These are phyloP conservation scores for Starmerella stigmatis DNA, from an alignment of 805 yeast species.

Conservation along the genomic window DNA sequence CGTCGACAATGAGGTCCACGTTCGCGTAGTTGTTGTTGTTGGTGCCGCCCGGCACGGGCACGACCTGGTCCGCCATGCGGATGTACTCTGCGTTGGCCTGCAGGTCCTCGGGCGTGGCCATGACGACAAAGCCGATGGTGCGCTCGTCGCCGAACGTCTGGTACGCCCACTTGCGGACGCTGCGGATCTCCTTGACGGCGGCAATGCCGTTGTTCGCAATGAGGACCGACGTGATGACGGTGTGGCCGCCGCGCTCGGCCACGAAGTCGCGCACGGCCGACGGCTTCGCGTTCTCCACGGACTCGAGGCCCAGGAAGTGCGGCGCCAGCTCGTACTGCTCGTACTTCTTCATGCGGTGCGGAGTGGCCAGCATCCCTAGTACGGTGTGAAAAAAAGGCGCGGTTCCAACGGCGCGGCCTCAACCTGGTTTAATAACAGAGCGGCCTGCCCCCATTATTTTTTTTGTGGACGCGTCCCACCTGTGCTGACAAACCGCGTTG, in stretches of 20 bases:
- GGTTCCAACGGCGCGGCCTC: no score
- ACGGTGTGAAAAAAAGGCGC: no score
- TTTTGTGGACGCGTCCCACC: conserved; percentile 8
- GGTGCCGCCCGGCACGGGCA: conserved; percentile 98
- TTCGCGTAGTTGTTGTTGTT: conserved; percentile 97
- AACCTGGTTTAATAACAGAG: neutral
- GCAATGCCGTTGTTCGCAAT: conserved; percentile 99
- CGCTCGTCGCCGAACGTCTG: conserved; percentile 96
- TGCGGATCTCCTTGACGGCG: conserved; percentile 95
- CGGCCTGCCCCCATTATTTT: neutral
- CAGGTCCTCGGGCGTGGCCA: conserved; percentile 99
- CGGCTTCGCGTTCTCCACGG: conserved; percentile 65
- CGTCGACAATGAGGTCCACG: conserved; percentile 90
- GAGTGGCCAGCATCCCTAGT: conserved; percentile 15
- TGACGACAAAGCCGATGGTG: conserved; percentile 86
- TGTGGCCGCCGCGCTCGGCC: conserved; percentile 78
- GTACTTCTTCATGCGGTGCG: conserved; percentile 23
- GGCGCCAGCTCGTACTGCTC: conserved; percentile 40
- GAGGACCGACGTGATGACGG: conserved; percentile 70
- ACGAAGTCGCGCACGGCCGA: conserved; percentile 71
- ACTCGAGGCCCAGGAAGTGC: conserved; percentile 74
- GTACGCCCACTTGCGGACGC: conserved; percentile 97
- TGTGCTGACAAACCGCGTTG: conserved; percentile 8
- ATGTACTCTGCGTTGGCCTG: conserved; percentile 95
- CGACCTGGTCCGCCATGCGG: conserved; percentile 97